Conservation (phyloP, 2,329 filamentous ascomycete species). For the Daldinia sp. region DNA sequence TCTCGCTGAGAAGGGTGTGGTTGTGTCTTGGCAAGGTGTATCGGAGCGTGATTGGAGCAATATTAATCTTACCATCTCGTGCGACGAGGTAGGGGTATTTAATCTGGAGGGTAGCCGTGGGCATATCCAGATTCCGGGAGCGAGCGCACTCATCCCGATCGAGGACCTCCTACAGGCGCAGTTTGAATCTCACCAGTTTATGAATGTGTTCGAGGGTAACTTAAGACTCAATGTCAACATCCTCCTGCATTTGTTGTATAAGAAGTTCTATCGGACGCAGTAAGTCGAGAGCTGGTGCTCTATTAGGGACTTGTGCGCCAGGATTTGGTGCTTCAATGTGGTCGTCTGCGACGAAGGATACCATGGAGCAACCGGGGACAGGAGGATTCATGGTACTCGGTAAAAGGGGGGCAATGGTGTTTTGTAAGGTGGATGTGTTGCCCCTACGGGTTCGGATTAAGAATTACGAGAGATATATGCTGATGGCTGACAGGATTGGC, state of each 20-base stretch:
- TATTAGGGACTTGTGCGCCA: not conserved
- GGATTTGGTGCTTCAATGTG: not conserved
- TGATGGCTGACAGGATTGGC: conserved; percentile 16
- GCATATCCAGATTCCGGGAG: conserved; percentile 94
- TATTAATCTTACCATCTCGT: conserved; percentile 92
- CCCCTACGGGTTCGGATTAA: conserved; percentile 10
- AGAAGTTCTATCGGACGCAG: conserved; percentile 92
- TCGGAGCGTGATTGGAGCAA: conserved; percentile 85
- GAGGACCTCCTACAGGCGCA: conserved; percentile 96
- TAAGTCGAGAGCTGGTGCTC: conserved; percentile 46
- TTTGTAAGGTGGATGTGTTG: conserved; percentile 28
- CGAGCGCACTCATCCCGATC: conserved; percentile 85
- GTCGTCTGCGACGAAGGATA: conserved; percentile 14
- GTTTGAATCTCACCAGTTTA: conserved; percentile 96
- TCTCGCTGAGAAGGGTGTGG: conserved; percentile 90
- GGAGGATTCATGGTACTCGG: conserved; percentile 34
- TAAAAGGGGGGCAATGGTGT: conserved; percentile 34
- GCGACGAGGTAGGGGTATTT: conserved; percentile 94
- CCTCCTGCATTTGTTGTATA: conserved; percentile 95
- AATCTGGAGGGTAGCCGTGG: conserved; percentile 89
- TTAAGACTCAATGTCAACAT: conserved; percentile 95
- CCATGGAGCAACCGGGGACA: conserved; percentile 17
- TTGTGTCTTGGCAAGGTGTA: conserved; percentile 90
- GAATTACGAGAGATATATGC: conserved; percentile 17
- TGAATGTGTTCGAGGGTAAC: conserved; percentile 88